A percentile compares a stretch with the other conserved stretches of the same genome.
phyloP scores from a whole-genome alignment of 2,329 filamentous ascomycete genomes.

The Claviceps cyperi region DNA sequence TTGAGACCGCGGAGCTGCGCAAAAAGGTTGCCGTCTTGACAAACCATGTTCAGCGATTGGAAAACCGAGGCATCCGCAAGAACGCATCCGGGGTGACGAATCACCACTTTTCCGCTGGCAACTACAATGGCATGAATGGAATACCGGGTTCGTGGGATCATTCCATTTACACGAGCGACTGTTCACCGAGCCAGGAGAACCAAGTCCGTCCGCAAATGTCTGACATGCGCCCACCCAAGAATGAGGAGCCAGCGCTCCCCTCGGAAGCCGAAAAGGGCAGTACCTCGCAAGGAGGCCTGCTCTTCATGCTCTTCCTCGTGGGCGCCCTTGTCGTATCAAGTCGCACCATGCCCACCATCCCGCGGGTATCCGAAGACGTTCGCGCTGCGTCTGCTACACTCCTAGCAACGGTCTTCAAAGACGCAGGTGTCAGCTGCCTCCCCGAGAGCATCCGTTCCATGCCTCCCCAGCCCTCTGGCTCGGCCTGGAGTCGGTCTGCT shows the following conservation, averaged over 20 bases:
- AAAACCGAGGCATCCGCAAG: constrained; percentile 35
- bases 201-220: constrained; percentile 43
- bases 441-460: constrained; percentile 29
- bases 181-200: constrained; percentile 41
- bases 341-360: constrained; percentile 55
- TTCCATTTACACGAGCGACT: constrained; percentile 56
- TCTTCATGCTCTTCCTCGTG: constrained; percentile 92
- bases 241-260: constrained; percentile 16
- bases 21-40: constrained; percentile 81
- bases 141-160: constrained; percentile 76
- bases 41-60: constrained; percentile 56
- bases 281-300: constrained; percentile 63
- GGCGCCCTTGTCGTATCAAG: constrained; percentile 93
- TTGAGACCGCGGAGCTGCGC: constrained; percentile 80
- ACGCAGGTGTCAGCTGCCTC: constrained; percentile 46
- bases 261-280: constrained; percentile 42
- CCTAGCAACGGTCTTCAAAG: constrained; percentile 69
- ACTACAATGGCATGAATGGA: constrained; percentile 70
- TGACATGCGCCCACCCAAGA: constrained; percentile 39
- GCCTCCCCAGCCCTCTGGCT: constrained; percentile 38
- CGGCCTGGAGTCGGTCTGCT: constrained; percentile 27
- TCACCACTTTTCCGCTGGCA: constrained; percentile 42
- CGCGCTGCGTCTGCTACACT: constrained; percentile 64
- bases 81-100: constrained; percentile 32
- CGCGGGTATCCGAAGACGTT: constrained; percentile 66